Conservation (phyloP, 441 rosid species). For the Jatropha podagrica region DNA sequence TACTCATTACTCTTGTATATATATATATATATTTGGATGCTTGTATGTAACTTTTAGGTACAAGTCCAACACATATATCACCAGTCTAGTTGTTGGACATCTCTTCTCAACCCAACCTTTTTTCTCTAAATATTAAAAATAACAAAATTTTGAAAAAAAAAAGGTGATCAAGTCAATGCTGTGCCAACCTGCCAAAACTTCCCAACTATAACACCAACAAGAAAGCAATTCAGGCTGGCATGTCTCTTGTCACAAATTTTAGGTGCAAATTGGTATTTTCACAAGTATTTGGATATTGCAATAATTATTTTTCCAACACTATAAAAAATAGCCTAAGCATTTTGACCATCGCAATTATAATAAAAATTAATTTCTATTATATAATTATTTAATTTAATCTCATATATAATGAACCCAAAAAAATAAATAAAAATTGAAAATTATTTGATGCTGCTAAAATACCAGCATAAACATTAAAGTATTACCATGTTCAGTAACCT, state of each 20-base stretch:
- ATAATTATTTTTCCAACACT: background rate
- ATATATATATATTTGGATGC: background rate
- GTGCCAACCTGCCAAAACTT: background rate
- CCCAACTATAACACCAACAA: background rate
- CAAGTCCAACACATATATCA: background rate
- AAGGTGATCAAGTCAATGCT: background rate
- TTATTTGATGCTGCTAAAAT: background rate
- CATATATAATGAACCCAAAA: no score
- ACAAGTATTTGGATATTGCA: background rate
- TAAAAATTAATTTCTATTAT: no score
- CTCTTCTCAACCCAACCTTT: conserved; percentile 16
- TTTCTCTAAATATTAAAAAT: background rate
- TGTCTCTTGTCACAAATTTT: background rate
- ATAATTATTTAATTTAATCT: no score
- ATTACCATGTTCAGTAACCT: conserved; percentile 13
- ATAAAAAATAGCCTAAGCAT: no score
- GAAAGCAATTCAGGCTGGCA: conserved; percentile 9
- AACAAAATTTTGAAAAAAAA: no score
- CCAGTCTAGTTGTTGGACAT: conserved; percentile 21
- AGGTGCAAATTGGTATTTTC: background rate
- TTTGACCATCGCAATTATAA: no score
- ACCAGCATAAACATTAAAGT: conserved; percentile 3
- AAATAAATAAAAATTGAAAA: background rate
- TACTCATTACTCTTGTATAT: no score
- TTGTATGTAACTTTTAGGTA: conserved; percentile 2